Percentiles rank a stretch among this genome's conserved stretches.
Conservation (phyloP, 2,329 filamentous ascomycete species). For the Blastomyces parvus region DNA sequence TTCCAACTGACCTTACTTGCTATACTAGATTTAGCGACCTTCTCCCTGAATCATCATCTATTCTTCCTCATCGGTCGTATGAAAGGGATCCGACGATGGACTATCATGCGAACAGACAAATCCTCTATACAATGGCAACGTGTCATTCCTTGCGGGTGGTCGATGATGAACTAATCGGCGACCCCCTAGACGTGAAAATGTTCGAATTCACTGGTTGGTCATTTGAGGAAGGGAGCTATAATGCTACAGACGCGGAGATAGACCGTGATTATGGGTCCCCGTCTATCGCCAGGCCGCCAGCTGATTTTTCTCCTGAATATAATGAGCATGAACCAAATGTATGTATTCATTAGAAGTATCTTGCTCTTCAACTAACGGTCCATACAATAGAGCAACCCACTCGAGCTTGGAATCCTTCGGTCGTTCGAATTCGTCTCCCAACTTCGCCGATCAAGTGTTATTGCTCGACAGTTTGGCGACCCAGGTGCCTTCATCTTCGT, state of each 20-base stretch:
- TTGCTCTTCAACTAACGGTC: constrained; percentile 1
- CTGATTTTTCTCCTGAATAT: constrained; percentile 47
- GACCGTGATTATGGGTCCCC: constrained; percentile 65
- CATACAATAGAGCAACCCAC: constrained; percentile 32
- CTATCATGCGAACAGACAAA: constrained; percentile 56
- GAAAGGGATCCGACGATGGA: constrained; percentile 52
- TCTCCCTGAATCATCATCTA: constrained; percentile 52
- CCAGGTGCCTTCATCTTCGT: constrained; percentile 81
- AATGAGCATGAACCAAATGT: constrained; percentile 25
- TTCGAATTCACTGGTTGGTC: constrained; percentile 93
- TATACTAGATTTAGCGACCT: constrained; percentile 63
- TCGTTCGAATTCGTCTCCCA: constrained; percentile 94
- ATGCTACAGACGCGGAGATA: constrained; percentile 53
- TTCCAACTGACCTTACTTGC: constrained; percentile 5
- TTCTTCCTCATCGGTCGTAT: constrained; percentile 47
- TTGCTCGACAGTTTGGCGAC: constrained; percentile 80
- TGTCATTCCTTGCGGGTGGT: constrained; percentile 85
- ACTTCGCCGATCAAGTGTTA: constrained; percentile 80
- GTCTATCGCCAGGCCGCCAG: constrained; percentile 77
- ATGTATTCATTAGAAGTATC: constrained; percentile 7
- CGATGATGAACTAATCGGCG: constrained; percentile 80
- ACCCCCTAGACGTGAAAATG: constrained; percentile 96
- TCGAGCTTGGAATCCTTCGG: constrained; percentile 84
- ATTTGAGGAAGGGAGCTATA: constrained; percentile 77
- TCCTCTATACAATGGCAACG: constrained; percentile 90